Percentiles rank a stretch among this genome's conserved stretches.
Conservation (phyloP, 1,284 basidiomycete genomes). For the Coniferiporia sulphurascens region DNA sequence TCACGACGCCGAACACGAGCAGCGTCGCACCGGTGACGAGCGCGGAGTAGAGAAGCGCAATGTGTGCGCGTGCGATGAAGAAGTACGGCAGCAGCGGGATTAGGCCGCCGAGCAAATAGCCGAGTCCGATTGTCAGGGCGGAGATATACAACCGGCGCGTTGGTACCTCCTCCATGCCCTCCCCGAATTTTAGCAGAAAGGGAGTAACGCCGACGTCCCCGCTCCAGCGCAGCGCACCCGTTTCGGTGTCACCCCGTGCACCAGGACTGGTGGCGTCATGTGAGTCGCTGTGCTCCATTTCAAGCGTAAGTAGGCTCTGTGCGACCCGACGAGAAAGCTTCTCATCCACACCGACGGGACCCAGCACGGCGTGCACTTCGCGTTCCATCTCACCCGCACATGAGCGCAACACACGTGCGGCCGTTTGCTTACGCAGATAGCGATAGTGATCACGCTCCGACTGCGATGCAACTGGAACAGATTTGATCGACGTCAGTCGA, state of each 20-base stretch:
- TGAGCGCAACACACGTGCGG: slow-evolving; percentile 78
- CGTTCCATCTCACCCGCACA: slow-evolving; percentile 95
- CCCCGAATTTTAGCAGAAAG: slow-evolving; percentile 91
- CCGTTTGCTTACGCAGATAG: slow-evolving; percentile 71
- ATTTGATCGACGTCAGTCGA: neutral
- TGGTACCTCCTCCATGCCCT: slow-evolving; percentile 86
- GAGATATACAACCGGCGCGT: slow-evolving; percentile 68
- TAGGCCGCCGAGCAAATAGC: slow-evolving; percentile 81
- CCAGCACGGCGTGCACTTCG: slow-evolving; percentile 86
- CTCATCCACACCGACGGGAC: slow-evolving; percentile 85
- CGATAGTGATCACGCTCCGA: slow-evolving; percentile 94
- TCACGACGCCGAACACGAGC: slow-evolving; percentile 85
- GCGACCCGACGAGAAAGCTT: slow-evolving; percentile 78
- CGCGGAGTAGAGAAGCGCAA: slow-evolving; percentile 69
- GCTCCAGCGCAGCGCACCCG: slow-evolving; percentile 51
- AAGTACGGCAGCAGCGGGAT: slow-evolving; percentile 92
- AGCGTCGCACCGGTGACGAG: slow-evolving; percentile 81
- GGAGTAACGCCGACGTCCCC: slow-evolving; percentile 80
- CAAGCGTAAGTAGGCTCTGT: slow-evolving; percentile 63
- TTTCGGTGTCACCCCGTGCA: slow-evolving; percentile 43
- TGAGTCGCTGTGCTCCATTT: slow-evolving; percentile 37
- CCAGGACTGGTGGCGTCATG: slow-evolving; percentile 22
- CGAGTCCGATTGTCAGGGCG: slow-evolving; percentile 89
- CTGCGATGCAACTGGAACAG: slow-evolving; percentile 71
- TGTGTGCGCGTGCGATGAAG: slow-evolving; percentile 63